phyloP scores from a whole-genome alignment of 1,284 basidiomycete genomes.

The Xanthoconium separans region DNA sequence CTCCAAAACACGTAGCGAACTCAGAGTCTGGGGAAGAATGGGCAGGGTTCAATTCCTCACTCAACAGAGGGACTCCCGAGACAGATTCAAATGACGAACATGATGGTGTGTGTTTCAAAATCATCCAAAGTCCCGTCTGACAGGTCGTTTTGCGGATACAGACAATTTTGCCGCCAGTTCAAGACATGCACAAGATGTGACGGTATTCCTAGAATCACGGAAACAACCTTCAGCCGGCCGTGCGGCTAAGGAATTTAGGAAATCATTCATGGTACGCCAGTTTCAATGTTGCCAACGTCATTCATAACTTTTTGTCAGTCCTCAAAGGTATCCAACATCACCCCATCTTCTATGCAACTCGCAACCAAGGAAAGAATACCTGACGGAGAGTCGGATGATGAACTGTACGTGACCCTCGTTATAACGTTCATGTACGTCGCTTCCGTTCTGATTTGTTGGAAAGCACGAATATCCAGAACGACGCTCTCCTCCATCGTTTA shows the following conservation, averaged over 20 bases:
- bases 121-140: neutral
- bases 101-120: slow-evolving; percentile 14
- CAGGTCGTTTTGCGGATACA: slow-evolving; percentile 30
- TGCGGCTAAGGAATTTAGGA: slow-evolving; percentile 47
- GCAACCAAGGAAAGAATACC: slow-evolving; percentile 38
- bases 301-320: slow-evolving; percentile 46
- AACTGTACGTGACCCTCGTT: slow-evolving; percentile 17
- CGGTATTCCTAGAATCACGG: slow-evolving; percentile 54
- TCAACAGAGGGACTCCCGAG: slow-evolving; percentile 2
- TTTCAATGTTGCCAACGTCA: neutral
- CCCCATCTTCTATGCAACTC: slow-evolving; percentile 32
- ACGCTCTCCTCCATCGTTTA: slow-evolving; percentile 69
- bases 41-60: slow-evolving; percentile 25
- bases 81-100: slow-evolving; percentile 18
- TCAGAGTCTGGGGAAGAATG: slow-evolving; percentile 36
- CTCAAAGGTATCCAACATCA: slow-evolving; percentile 67
- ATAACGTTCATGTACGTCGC: neutral
- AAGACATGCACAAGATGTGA: slow-evolving; percentile 39
- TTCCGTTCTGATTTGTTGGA: slow-evolving; percentile 3
- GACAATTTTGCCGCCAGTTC: slow-evolving; percentile 39
- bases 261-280: slow-evolving; percentile 66
- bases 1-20: slow-evolving; percentile 29
- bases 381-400: slow-evolving; percentile 49
- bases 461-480: slow-evolving; percentile 73
- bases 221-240: slow-evolving; percentile 23